These are phyloP conservation scores for Zygotorulaspora sp. DNA, from an alignment of 805 yeast species.

Conservation along the genomic window DNA sequence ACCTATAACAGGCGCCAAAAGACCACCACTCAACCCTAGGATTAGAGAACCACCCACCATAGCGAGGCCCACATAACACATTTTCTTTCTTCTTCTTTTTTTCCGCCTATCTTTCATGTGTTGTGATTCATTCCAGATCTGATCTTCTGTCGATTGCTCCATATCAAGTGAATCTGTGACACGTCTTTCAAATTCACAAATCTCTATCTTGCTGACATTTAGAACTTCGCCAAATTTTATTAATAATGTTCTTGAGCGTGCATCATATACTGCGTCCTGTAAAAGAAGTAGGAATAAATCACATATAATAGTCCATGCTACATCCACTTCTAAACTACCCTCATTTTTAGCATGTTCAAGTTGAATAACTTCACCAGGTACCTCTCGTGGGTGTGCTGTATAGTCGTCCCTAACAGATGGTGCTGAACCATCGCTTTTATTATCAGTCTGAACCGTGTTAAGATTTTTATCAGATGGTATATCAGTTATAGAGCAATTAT, in stretches of 20 bases:
- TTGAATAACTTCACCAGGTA: constrained; percentile 20
- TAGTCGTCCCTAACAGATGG: no score
- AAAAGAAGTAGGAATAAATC: constrained; percentile 78
- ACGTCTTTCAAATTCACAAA: constrained; percentile 84
- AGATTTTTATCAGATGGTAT: constrained; percentile 10
- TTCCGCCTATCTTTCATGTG: constrained; percentile 70
- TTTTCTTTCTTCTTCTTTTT: constrained; percentile 56
- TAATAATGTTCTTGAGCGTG: constrained; percentile 81
- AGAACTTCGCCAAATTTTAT: constrained; percentile 61
- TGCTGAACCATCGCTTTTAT: not conserved
- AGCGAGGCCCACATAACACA: constrained; percentile 88
- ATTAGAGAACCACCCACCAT: constrained; percentile 95
- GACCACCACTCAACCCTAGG: constrained; percentile 90
- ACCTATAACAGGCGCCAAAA: constrained; percentile 95
- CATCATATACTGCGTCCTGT: constrained; percentile 81
- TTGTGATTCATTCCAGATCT: constrained; percentile 67
- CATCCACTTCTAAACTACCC: constrained; percentile 56
- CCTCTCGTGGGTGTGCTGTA: no score
- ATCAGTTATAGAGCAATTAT: constrained; percentile 5
- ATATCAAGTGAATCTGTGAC: constrained; percentile 86
- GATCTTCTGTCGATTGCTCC: constrained; percentile 69
- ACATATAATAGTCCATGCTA: constrained; percentile 91
- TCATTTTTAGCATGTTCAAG: constrained; percentile 36
- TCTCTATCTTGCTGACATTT: constrained; percentile 58
- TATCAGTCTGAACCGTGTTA: not conserved